phyloP scores from a whole-genome alignment of 129 eudicot genomes.

The Saussurea involucrata region DNA sequence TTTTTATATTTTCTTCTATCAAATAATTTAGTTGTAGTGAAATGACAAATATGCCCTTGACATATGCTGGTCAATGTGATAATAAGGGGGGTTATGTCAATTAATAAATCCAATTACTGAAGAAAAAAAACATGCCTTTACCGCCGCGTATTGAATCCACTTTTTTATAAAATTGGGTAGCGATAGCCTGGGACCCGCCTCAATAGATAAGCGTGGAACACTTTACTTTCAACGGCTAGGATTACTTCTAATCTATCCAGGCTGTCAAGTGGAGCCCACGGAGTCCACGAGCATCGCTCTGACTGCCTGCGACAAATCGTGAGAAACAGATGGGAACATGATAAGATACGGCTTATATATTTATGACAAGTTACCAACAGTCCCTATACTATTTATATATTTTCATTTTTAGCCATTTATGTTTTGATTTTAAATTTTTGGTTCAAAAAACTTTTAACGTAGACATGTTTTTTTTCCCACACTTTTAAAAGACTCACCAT shows the following conservation, averaged over 20 bases:
- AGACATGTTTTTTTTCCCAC: neutral
- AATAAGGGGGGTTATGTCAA: slow-evolving; percentile 21
- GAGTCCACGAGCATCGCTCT: neutral
- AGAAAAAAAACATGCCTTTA: slow-evolving; percentile 31
- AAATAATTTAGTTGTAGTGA: neutral
- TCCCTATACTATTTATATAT: neutral
- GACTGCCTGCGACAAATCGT: slow-evolving; percentile 16
- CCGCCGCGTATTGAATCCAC: slow-evolving; percentile 57
- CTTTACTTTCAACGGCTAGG: slow-evolving; percentile 15
- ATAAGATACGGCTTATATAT: neutral
- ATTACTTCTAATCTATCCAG: slow-evolving; percentile 22
- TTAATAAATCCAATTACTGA: neutral
- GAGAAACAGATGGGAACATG: slow-evolving; percentile 6
- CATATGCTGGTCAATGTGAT: neutral
- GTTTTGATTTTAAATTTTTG: neutral
- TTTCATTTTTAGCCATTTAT: neutral
- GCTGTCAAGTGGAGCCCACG: slow-evolving; percentile 21
- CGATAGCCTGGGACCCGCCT: slow-evolving; percentile 31
- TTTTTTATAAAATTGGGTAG: neutral
- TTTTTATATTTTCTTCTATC: neutral
- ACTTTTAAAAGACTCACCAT: no score
- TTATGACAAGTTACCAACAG: neutral
- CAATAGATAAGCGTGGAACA: slow-evolving; percentile 18
- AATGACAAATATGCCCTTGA: slow-evolving; percentile 9
- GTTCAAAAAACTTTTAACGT: neutral